Percentiles rank a stretch among this genome's conserved stretches.
phyloP scores from a whole-genome alignment of 1,139 yeast genomes.

The Yamadazyma sp. region DNA sequence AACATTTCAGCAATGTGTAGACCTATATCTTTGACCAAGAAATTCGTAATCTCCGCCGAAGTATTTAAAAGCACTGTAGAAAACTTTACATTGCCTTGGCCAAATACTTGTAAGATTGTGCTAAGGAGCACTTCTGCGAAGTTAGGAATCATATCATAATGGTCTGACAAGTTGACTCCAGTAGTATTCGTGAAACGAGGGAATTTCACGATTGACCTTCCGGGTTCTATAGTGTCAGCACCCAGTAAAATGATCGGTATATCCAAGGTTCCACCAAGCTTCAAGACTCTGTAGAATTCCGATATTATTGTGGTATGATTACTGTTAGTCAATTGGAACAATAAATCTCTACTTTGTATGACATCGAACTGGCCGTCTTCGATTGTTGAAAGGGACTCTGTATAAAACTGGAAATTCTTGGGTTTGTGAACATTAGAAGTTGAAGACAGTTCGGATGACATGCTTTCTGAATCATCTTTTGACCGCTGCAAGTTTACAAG shows the following conservation, averaged over 20 bases:
- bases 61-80: slow-evolving; percentile 31
- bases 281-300: slow-evolving; percentile 39
- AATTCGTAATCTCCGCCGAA: slow-evolving; percentile 33
- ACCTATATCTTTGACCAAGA: slow-evolving; percentile 30
- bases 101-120: slow-evolving; percentile 31
- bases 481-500: slow-evolving; percentile 29
- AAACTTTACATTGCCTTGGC: slow-evolving; percentile 33
- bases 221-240: slow-evolving; percentile 16
- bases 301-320: slow-evolving; percentile 27
- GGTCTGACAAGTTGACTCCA: slow-evolving; percentile 19
- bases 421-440: slow-evolving; percentile 28
- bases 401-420: slow-evolving; percentile 36
- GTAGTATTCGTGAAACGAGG: slow-evolving; percentile 17
- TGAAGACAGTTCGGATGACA: slow-evolving; percentile 20
- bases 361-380: slow-evolving; percentile 33
- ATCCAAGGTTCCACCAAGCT: slow-evolving; percentile 37
- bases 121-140: slow-evolving; percentile 23
- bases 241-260: slow-evolving; percentile 31
- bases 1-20: slow-evolving; percentile 34
- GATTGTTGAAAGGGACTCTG: slow-evolving; percentile 29
- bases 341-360: slow-evolving; percentile 38
- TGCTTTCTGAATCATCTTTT: slow-evolving; percentile 19
- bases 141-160: slow-evolving; percentile 28
- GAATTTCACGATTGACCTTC: slow-evolving; percentile 16
- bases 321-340: slow-evolving; percentile 28